A percentile compares a stretch with the other conserved stretches of the same genome.
phyloP scores from a whole-genome alignment of 371 early-diverging fungal species.

The Zychaea mexicana region DNA sequence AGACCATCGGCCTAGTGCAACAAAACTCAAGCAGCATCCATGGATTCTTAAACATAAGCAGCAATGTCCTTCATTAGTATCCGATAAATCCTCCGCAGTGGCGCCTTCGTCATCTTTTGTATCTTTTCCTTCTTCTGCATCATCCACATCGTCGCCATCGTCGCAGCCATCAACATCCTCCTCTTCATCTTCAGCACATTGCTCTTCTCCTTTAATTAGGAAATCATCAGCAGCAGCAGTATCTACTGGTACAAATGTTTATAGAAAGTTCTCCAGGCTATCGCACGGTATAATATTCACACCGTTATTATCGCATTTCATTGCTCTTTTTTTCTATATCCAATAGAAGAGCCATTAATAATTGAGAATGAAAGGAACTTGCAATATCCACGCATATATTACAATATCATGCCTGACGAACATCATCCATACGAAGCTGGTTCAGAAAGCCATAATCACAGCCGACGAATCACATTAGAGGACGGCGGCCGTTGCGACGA shows the following conservation, averaged over 20 bases:
- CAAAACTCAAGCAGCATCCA: slow-evolving; percentile 63
- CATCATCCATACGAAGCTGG: background rate
- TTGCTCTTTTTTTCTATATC: background rate
- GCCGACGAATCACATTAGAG: background rate
- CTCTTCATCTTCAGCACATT: too few relatives aligned
- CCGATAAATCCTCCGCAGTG: background rate
- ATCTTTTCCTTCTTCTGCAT: background rate
- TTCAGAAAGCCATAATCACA: background rate
- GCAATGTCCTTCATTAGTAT: background rate
- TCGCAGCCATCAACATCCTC: background rate
- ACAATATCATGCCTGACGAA: slow-evolving; percentile 19
- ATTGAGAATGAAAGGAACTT: slow-evolving; percentile 10
- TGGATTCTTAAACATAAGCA: slow-evolving; percentile 66
- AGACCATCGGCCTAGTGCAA: slow-evolving; percentile 67
- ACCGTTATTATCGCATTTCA: too few relatives aligned
- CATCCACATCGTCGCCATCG: background rate
- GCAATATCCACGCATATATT: slow-evolving; percentile 17
- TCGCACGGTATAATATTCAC: too few relatives aligned
- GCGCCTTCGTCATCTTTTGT: background rate
- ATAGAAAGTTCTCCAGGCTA: too few relatives aligned
- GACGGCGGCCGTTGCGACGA: background rate
- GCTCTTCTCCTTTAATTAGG: too few relatives aligned
- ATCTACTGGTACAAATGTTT: too few relatives aligned
- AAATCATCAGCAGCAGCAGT: too few relatives aligned
- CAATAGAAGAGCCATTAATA: background rate